Base-by-base conservation (phyloP, 805 yeast genomes). In the Cyberlindnera maritima region DNA sequence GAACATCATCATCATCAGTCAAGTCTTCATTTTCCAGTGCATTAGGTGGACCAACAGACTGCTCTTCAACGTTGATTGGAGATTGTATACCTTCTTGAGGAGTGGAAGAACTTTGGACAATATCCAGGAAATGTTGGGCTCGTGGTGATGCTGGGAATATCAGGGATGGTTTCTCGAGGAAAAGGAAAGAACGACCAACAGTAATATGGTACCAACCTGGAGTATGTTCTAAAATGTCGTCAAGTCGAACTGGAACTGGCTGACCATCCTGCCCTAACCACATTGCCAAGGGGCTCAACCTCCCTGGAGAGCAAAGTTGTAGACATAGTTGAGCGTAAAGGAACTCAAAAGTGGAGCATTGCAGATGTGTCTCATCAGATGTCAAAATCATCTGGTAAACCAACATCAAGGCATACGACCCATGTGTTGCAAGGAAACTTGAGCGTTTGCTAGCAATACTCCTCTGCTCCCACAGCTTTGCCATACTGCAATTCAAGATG, bases 331-430 rank as follows among this genome's bases (percentile, higher is more conserved):
- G 23, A 2, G 49, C 54, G 18, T 54, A 52, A 4, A 54, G 21
- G 18, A 45, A 49, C 7, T 49, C 49, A 14, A 49, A 29, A 18
- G 41, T 43, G 11, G 57, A 49, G 23, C 48, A 46, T 14, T 46
- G 47, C 11, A 44, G 41, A 1, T 36, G 33, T 3, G 38, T 25
- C 3, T 19, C 15, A 32, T 55, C 59, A 11, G 58, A 41, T 6
- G 49, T 19, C 33, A 49, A 39, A 9, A 56, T 40, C 9, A 41
- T 20, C 23, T 55, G 59, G 38, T 47, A 55, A 14, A 56, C 3
- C 37, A 49, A 23, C 11, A 49, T 12, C 11, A 48, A 23, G 3
- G 19, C 32, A 41, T 41, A 41, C 11, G 25, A 5, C 2, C 44
- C 39, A 3, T 41, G 39, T 2, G 17, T 15, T 17, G 6, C 4